A percentile compares a stretch with the other conserved stretches of the same genome.
These are phyloP conservation scores for Chaetoceros muelleri DNA, from an alignment of 108 stramenopile species.

Conservation along the genomic window DNA sequence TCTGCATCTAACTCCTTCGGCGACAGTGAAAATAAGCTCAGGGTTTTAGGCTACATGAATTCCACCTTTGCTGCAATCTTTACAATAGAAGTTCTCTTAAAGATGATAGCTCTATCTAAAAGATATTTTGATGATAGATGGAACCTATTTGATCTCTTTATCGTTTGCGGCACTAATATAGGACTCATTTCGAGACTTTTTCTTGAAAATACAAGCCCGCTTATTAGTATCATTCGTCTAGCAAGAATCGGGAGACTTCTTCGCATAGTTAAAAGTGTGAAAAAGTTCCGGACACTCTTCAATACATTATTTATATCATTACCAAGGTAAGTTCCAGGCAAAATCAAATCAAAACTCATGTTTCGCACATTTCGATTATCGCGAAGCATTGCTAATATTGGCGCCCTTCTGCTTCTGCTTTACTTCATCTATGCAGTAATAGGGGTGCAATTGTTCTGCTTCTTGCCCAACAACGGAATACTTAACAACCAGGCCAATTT, in stretches of 20 bases:
- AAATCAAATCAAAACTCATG: too few species aligned
- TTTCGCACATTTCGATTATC: too few species aligned
- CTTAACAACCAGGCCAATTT: slow-evolving; percentile 48
- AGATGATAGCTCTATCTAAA: slow-evolving; percentile 22
- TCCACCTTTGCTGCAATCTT: slow-evolving; percentile 37
- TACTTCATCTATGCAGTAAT: slow-evolving; percentile 58
- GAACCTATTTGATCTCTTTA: slow-evolving; percentile 53
- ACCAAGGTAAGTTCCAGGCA: too few species aligned
- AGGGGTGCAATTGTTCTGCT: slow-evolving; percentile 31
- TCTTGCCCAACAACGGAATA: slow-evolving; percentile 17
- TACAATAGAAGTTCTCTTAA: slow-evolving; percentile 36
- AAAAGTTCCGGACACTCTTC: slow-evolving; percentile 36
- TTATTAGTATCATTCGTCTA: slow-evolving; percentile 31
- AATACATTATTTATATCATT: slow-evolving; percentile 42
- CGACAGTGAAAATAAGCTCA: slow-evolving; percentile 12
- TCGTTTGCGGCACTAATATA: slow-evolving; percentile 34
- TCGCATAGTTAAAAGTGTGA: slow-evolving; percentile 32
- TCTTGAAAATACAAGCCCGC: slow-evolving; percentile 15
- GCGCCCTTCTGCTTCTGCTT: slow-evolving; percentile 36
- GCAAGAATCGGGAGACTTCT: slow-evolving; percentile 53
- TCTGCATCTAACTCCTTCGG: slow-evolving; percentile 34
- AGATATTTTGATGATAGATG: slow-evolving; percentile 38
- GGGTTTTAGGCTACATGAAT: slow-evolving; percentile 21
- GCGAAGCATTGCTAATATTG: slow-evolving; percentile 58
- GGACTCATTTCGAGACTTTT: slow-evolving; percentile 23